Evolutionary conservation across 179 eudicot species (phyloP).

Genomic region (Silene vulgaris): DNA sequence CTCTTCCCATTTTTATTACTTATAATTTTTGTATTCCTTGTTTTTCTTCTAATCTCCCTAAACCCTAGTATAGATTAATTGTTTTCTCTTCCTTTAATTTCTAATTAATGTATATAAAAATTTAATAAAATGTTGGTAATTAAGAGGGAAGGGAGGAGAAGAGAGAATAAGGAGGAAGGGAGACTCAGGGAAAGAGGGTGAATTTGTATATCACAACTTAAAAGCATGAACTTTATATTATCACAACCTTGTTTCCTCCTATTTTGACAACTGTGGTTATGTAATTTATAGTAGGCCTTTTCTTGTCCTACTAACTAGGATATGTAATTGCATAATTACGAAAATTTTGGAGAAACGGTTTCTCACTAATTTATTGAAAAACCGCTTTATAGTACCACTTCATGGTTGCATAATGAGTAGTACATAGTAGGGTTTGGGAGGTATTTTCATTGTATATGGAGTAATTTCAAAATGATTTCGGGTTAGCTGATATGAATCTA

Average conservation of each 20-base stretch:
- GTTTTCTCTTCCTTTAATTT: conserved; percentile 2
- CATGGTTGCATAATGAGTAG: no score
- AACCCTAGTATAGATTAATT: not conserved
- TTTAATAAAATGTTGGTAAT: not conserved
- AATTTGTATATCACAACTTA: conserved; percentile 6
- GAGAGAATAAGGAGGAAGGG: conserved; percentile 26
- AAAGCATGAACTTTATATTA: conserved; percentile 20
- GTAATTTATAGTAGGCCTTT: not conserved
- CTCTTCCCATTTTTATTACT: conserved; percentile 49
- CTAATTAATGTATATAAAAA: conserved; percentile 7
- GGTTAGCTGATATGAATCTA: no score
- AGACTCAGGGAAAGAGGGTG: conserved; percentile 31
- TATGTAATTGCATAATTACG: no score
- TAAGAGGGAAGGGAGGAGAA: conserved; percentile 11
- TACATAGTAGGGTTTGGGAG: no score
- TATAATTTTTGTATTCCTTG: not conserved
- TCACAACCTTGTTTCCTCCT: conserved; percentile 31
- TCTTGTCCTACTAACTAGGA: no score
- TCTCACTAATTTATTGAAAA: no score
- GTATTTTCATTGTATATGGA: no score
- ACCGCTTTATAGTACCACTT: no score
- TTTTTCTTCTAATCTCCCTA: not conserved
- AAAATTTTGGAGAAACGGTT: no score
- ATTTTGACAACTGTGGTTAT: conserved; percentile 11
- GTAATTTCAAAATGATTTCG: no score